Evolutionary conservation across 2,329 filamentous ascomycete species (phyloP), one percentile per base, ranked within the genome.

Genomic region (Podosphaera aphanis): DNA sequence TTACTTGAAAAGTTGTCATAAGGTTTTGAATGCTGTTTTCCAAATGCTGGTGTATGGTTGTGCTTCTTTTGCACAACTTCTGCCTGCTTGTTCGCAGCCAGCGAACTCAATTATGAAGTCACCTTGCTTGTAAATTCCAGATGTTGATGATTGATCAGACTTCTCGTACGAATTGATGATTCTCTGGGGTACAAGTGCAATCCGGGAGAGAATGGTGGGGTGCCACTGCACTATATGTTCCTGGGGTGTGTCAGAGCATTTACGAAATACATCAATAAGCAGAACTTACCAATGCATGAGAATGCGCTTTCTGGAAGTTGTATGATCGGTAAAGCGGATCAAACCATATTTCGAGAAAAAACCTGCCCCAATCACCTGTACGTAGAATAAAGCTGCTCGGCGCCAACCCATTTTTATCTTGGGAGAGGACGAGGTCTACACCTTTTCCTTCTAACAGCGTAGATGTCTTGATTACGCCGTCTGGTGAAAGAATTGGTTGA

Each of bases 401-500:
- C 21, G 75, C 74, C 45, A 98, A 60, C 5, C 88, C 86, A 31
- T 82, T 78, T 42, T 71, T 73, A 58, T 98, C 90, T 62, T 94
- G 85, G 5, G 82, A 80, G 33, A 94, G 61, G 35, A 94, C 71
- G 13, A 95, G 67, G 52, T 93, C 82, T 37, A 93, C 76, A 47
- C 85, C 73, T 39, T 80, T 69, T 31, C 77, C 78, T 50, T 74
- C 76, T n/a, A 93, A 66, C 57, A 93, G 79, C 15, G 72, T 66
- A 59, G 93, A 93, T 0, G 92, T 95, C 66, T 83, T 88, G 64
- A 98, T 95, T 55, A 98, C 86, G 63, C 84, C 93, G 63, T 94
- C 84, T 0, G 92, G 90, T 2, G 88, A 90, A 7, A 95, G 88
- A 44, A 98, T 76, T 5, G 90, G 75, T 46, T 77, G 70, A 60